Base-by-base conservation (phyloP, 495 filamentous ascomycete species). In the Beverwykella pulmonaria region DNA sequence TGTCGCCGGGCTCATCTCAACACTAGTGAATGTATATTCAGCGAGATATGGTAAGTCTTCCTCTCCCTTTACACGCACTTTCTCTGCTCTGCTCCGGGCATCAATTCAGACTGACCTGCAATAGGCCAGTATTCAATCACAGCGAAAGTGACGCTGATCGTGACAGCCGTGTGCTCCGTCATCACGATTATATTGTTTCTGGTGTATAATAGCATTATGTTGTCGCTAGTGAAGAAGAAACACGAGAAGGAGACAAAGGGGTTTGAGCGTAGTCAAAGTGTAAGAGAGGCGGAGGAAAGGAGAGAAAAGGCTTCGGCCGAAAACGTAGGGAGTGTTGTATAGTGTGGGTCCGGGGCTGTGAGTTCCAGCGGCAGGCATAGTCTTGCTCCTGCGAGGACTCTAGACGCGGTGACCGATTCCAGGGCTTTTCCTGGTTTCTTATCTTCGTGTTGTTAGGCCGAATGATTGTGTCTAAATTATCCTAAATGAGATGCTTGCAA, bases 11-110 rank as follows among this genome's bases (percentile, higher is more conserved):
- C 55, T 84, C 8, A 65, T 84, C 9, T 75, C 75, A 15, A 82
- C 82, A n/a, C 55, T 85, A 9, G 72, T 79, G 15, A 80, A 75
- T 70, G 76, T 86, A 9, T 85, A 84, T 63, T 70, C 76, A 20
- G 75, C 80, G 36, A 78, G 82, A 47, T 53, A 71, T 0, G 80
- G 83, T 4, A 59, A 73, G 14, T 49, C 39, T 44, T 15, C 15
- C 39, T 14, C 39, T 7, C 39, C 17, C 39, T 44, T 44, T 14
- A 2, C 8, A 44, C 17, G 5, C 15, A 10, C 2, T 44, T 9
- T 44, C 39, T 44, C 2, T 14, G 8, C 17, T 12, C 39, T 44
- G 39, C 8, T 12, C 8, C 17, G 8, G 39, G 17, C 39, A 9
- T 34, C 9, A 44, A 7, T n/a, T 26, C 14, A 20, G 10, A 27